Percentiles rank a stretch among this genome's conserved stretches.
Evolutionary conservation across 306 rosid genomes (phyloP).

Genomic region (Hippophae gyantsensis): DNA sequence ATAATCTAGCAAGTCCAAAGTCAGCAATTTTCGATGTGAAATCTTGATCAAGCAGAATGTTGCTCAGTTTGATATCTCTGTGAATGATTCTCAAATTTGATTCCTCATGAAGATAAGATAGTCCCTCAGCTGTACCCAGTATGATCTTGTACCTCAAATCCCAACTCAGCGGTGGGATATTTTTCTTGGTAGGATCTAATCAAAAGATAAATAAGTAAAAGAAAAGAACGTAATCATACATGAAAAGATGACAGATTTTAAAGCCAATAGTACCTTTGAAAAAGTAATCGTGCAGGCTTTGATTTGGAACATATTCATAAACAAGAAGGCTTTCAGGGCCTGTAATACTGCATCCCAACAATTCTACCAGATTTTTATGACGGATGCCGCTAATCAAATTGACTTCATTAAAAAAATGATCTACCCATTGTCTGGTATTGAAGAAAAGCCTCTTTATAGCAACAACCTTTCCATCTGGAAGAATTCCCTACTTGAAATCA

Average conservation of each 20-base stretch:
- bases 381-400: slow-evolving; percentile 32
- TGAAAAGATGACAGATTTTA: background rate
- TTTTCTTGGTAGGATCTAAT: slow-evolving; percentile 14
- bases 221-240: background rate
- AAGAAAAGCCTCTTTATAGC: slow-evolving; percentile 53
- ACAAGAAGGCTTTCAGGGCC: slow-evolving; percentile 77
- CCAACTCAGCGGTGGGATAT: slow-evolving; percentile 20
- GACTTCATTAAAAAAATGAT: slow-evolving; percentile 41
- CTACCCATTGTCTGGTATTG: slow-evolving; percentile 42
- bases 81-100: slow-evolving; percentile 50
- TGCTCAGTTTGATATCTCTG: slow-evolving; percentile 57
- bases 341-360: slow-evolving; percentile 63
- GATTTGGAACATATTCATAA: slow-evolving; percentile 57
- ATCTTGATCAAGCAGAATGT: slow-evolving; percentile 43
- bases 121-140: slow-evolving; percentile 52
- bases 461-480: slow-evolving; percentile 27
- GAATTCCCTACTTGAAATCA: slow-evolving; percentile 23
- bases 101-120: slow-evolving; percentile 62
- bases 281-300: slow-evolving; percentile 47
- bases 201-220: background rate
- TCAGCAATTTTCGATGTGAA: slow-evolving; percentile 57
- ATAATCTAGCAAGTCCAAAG: slow-evolving; percentile 69
- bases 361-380: slow-evolving; percentile 42
- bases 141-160: slow-evolving; percentile 26
- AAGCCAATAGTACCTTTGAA: slow-evolving; percentile 30